Conservation (phyloP, 2,329 filamentous ascomycete species). For the Dactylellina drechsleri region DNA sequence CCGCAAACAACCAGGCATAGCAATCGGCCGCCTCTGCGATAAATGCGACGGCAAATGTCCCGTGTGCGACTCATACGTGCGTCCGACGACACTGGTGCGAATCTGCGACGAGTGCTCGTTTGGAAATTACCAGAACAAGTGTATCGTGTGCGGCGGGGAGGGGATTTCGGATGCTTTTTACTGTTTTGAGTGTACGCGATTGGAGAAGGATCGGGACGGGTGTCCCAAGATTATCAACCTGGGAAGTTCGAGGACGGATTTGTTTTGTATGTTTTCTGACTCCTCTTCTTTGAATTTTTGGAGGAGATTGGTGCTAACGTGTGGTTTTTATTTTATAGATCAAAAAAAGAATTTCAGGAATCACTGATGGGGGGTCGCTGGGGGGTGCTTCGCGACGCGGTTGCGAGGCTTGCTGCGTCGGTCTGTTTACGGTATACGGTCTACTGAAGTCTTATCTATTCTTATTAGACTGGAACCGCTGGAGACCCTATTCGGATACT, state of each 20-base stretch:
- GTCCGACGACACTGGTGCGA: conserved; percentile 93
- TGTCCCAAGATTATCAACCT: conserved; percentile 99
- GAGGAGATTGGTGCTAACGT: conserved; percentile 10
- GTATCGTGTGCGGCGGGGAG: conserved; percentile 97
- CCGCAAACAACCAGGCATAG: conserved; percentile 90
- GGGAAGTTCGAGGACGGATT: conserved; percentile 92
- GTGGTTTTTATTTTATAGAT: conserved; percentile 59
- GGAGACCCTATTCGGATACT: too few species aligned
- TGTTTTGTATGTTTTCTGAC: conserved; percentile 66
- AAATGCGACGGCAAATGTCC: conserved; percentile 99
- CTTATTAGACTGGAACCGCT: too few species aligned
- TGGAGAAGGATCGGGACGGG: conserved; percentile 96
- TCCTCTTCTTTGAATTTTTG: conserved; percentile 56
- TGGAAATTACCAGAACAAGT: conserved; percentile 99
- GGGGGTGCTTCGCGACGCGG: not conserved
- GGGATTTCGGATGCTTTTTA: conserved; percentile 99
- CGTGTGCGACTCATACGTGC: conserved; percentile 98
- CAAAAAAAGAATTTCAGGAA: conserved; percentile 78
- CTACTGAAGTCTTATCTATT: too few species aligned
- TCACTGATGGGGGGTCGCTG: conserved; percentile 61
- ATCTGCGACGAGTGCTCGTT: conserved; percentile 99
- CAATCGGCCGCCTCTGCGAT: conserved; percentile 98
- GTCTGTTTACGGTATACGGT: too few species aligned
- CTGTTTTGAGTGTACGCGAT: conserved; percentile 96
- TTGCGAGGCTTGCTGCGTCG: too few species aligned